Percentiles rank a stretch among this genome's conserved stretches.
Evolutionary conservation across 2,329 filamentous ascomycete species (phyloP).

Genomic region (Calonectria naviculata): DNA sequence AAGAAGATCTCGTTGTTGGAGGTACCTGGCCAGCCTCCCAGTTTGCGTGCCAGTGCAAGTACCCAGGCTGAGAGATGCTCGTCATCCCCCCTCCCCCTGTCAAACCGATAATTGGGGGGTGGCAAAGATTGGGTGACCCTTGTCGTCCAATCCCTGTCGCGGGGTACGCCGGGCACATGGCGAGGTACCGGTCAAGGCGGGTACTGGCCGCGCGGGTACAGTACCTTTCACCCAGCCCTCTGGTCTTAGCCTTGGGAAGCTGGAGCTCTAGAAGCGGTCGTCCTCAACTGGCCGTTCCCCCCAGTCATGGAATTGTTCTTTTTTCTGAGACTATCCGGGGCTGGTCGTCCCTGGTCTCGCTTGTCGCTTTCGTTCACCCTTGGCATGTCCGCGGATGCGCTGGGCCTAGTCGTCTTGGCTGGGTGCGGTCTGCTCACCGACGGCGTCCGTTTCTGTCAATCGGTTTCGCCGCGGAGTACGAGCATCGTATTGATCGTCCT

Average conservation of each 20-base stretch:
- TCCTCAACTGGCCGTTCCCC: conserved; percentile 19
- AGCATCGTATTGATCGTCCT: conserved; percentile 19
- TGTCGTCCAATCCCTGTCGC: conserved; percentile 24
- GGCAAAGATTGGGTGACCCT: conserved; percentile 25
- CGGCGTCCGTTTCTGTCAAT: conserved; percentile 22
- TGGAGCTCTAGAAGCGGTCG: conserved; percentile 10
- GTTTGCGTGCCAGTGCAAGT: conserved; percentile 8
- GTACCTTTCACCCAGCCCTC: conserved; percentile 15
- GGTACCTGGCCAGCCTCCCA: conserved; percentile 18
- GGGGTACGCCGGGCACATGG: conserved; percentile 38
- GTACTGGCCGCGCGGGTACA: conserved; percentile 25
- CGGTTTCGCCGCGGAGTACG: conserved; percentile 18
- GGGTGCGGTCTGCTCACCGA: conserved; percentile 14
- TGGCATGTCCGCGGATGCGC: background rate
- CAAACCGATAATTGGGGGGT: conserved; percentile 18
- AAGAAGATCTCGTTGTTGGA: conserved; percentile 22
- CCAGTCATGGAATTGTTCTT: conserved; percentile 44
- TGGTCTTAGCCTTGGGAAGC: background rate
- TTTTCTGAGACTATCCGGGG: conserved; percentile 34
- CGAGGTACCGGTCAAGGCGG: conserved; percentile 30
- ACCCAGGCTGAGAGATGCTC: conserved; percentile 8
- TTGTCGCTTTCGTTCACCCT: background rate
- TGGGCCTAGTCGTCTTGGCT: conserved; percentile 10
- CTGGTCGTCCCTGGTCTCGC: conserved; percentile 23
- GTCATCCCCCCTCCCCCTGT: conserved; percentile 12